Base-by-base conservation (phyloP, 257 asterid species). In the Lycium barbarum region DNA sequence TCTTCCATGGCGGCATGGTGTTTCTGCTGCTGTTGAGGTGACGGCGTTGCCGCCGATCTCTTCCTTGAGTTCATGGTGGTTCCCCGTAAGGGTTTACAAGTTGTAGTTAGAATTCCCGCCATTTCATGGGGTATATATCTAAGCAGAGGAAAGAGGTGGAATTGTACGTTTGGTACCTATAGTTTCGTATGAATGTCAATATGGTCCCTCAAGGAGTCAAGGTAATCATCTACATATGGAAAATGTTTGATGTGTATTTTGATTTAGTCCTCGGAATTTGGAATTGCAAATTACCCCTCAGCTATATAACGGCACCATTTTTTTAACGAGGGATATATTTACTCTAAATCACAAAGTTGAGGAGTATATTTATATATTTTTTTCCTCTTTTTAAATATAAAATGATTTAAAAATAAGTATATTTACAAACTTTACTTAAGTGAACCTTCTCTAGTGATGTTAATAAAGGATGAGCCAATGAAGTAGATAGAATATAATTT, bases 1-100 rank as follows among this genome's bases (percentile, higher is more conserved):
- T 94, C 98, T 76, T 93, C 98, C 88, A 86, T 74, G 10, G 86
- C n/a, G 5, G 93, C 93, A 18, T 90, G 97, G 12, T 91, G 93
- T 86, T 93, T 95, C 82, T 83, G 71, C 70, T 90, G 95, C 84
- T 83, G 80, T 43, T 90, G 95, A 45, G 94, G 97, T 3, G 91
- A 84, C 54, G 94, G 89, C 61, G 92, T 79, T 68, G 93, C 93
- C 66, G 90, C 85, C 83, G 92, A 87, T 83, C 98, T 96, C 84
- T 94, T 93, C 86, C 89, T 87, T 10, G 85, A 45, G 85, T 89
- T 91, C 98, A 95, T 92, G 68, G 85, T 83, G 49, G 66, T 72
- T 49, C 35, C 67, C 7, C 80, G 78, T 18, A 33, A 65, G 80
- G 81, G 80, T 76, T 76, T 76, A 49, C 68, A 13, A 83, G 81